phyloP scores from a whole-genome alignment of 2,329 filamentous ascomycete genomes.

The Cercospora nicotianae region DNA sequence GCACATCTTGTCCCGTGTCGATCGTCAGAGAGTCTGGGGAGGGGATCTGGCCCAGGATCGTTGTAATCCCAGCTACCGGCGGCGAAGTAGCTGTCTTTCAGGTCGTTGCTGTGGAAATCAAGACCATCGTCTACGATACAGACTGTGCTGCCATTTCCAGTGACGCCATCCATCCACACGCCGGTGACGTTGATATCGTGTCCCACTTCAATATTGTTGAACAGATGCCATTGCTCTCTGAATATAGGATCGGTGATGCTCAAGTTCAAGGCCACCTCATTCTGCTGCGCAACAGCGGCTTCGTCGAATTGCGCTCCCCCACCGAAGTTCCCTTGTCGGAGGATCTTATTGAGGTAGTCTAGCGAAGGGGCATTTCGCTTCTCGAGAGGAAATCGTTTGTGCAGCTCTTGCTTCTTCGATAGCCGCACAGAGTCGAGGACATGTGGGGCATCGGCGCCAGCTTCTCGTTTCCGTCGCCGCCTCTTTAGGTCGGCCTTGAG shows the following conservation, averaged over 20 bases:
- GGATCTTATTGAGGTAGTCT: neutral
- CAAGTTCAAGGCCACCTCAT: constrained; percentile 64
- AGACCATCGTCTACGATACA: constrained; percentile 95
- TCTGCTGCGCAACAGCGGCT: constrained; percentile 57
- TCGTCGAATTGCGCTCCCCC: constrained; percentile 7
- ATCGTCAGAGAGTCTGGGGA: constrained; percentile 80
- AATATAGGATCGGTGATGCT: constrained; percentile 88
- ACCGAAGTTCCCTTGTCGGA: constrained; percentile 12
- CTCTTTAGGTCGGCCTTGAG: constrained; percentile 55
- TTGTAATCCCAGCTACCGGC: constrained; percentile 96
- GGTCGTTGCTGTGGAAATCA: constrained; percentile 91
- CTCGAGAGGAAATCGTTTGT: constrained; percentile 55
- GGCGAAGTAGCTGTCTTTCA: constrained; percentile 91
- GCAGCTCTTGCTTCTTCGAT: constrained; percentile 73
- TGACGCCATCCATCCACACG: constrained; percentile 87
- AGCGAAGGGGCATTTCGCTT: constrained; percentile 52
- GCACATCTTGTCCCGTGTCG: constrained; percentile 91
- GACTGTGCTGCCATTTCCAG: constrained; percentile 82
- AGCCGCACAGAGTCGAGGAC: constrained; percentile 73
- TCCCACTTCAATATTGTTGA: constrained; percentile 75
- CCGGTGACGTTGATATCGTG: constrained; percentile 97
- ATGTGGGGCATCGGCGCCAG: constrained; percentile 49
- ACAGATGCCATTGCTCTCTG: constrained; percentile 90
- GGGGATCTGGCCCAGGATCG: constrained; percentile 74
- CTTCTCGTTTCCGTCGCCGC: constrained; percentile 62